Evolutionary conservation across 176 grass and related monocot species (phyloP).

Genomic region (Calamus simplicifolius): DNA sequence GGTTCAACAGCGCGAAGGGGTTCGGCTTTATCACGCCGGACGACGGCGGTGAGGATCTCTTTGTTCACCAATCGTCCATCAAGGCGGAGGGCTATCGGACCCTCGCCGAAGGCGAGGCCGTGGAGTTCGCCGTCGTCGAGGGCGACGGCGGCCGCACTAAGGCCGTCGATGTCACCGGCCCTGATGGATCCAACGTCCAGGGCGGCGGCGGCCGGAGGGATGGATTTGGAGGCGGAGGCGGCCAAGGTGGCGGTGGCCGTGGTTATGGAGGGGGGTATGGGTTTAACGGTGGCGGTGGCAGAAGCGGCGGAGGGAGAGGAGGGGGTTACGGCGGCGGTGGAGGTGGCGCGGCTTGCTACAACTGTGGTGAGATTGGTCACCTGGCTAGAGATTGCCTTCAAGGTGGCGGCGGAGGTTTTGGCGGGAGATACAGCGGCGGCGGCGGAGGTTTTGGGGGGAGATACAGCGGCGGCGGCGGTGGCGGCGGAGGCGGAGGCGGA

Average conservation of each 20-base stretch:
- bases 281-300: neutral
- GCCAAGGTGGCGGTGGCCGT: too few relatives aligned
- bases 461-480: too few relatives aligned
- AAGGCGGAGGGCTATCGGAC: neutral
- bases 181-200: constrained; percentile 7
- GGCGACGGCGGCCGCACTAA: constrained; percentile 1
- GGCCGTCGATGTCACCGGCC: constrained; percentile 8
- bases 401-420: neutral
- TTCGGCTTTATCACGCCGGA: constrained; percentile 7
- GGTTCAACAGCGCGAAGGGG: constrained; percentile 6
- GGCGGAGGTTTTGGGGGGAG: too few relatives aligned
- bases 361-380: neutral
- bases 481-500: too few relatives aligned
- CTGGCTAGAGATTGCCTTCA: too few relatives aligned
- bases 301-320: neutral
- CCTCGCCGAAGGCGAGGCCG: constrained; percentile 6
- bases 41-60: constrained; percentile 7
- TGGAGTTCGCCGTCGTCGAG: neutral
- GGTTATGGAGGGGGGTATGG: neutral
- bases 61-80: constrained; percentile 7
- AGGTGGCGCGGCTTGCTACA: neutral
- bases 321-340: neutral
- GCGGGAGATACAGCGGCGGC: too few relatives aligned
- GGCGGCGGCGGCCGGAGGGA: neutral
- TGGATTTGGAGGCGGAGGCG: neutral